Conservation (phyloP, 306 rosid genomes). For the Cicer chorassanicum region DNA sequence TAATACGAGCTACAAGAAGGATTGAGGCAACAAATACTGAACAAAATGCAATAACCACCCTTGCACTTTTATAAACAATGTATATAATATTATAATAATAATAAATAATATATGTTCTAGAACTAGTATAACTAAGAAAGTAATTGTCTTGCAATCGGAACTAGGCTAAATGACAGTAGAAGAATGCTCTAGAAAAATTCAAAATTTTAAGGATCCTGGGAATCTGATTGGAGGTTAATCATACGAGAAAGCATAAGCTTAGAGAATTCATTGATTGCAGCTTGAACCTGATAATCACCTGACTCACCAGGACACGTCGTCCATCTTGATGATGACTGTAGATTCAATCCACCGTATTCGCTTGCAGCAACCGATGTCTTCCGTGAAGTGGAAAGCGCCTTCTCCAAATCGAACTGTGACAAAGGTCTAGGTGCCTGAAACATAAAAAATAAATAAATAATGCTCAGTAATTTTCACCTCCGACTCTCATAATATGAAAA, state of each 20-base stretch:
- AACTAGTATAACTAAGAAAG: slow-evolving; percentile 38
- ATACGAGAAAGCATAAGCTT: slow-evolving; percentile 77
- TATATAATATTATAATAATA: not conserved
- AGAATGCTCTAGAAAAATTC: slow-evolving; percentile 30
- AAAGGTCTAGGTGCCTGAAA: slow-evolving; percentile 79
- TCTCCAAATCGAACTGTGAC: slow-evolving; percentile 73
- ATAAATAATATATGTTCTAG: slow-evolving; percentile 35
- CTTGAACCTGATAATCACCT: slow-evolving; percentile 75
- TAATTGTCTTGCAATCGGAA: slow-evolving; percentile 28
- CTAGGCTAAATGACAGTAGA: slow-evolving; percentile 39
- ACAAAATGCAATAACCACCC: slow-evolving; percentile 45
- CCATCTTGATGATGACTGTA: slow-evolving; percentile 59
- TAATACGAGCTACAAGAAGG: slow-evolving; percentile 16
- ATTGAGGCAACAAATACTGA: slow-evolving; percentile 20
- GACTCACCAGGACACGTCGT: slow-evolving; percentile 58
- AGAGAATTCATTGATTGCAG: slow-evolving; percentile 78
- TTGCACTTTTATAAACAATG: slow-evolving; percentile 21
- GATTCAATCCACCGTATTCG: slow-evolving; percentile 66
- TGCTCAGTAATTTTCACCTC: slow-evolving; percentile 42
- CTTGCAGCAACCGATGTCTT: slow-evolving; percentile 85
- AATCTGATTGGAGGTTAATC: slow-evolving; percentile 74
- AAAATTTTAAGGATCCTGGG: slow-evolving; percentile 60
- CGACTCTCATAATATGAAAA: slow-evolving; percentile 11
- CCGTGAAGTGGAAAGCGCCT: slow-evolving; percentile 65
- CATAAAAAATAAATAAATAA: slow-evolving; percentile 9